Evolutionary conservation across 805 yeast species (phyloP).

Genomic region (Yamadazyma ubonensis): DNA sequence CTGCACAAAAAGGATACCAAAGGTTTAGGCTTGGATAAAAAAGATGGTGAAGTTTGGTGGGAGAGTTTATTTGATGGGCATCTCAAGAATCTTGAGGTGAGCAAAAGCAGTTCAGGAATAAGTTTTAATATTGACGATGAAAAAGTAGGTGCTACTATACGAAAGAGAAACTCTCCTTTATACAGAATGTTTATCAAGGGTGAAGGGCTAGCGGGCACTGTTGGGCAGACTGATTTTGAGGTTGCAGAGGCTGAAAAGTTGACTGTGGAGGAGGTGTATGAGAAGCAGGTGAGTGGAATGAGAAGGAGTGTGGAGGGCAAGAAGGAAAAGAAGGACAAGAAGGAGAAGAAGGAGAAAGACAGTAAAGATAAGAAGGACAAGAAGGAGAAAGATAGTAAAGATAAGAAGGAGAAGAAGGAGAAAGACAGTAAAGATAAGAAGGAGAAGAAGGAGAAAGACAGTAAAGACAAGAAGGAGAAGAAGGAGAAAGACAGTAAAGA

Average conservation of each 20-base stretch:
- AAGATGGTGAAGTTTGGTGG: constrained; percentile 93
- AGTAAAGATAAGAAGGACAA: constrained; percentile 20
- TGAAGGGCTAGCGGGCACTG: constrained; percentile 78
- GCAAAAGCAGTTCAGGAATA: constrained; percentile 32
- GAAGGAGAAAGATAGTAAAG: constrained; percentile 23
- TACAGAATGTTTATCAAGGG: constrained; percentile 88
- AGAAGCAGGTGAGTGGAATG: constrained; percentile 19
- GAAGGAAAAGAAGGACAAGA: constrained; percentile 22
- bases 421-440: constrained; percentile 14
- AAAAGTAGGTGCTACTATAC: constrained; percentile 44
- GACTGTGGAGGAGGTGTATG: constrained; percentile 14
- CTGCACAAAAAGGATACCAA: constrained; percentile 87
- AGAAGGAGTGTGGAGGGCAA: constrained; percentile 25
- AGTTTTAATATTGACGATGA: constrained; percentile 53
- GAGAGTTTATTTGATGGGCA: constrained; percentile 93
- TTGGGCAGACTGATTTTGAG: constrained; percentile 32
- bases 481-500: constrained; percentile 19
- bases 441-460: constrained; percentile 18
- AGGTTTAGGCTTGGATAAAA: constrained; percentile 78
- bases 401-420: constrained; percentile 21
- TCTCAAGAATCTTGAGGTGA: constrained; percentile 70
- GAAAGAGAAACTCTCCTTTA: constrained; percentile 64
- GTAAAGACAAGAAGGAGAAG: constrained; percentile 21
- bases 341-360: constrained; percentile 10
- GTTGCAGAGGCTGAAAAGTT: constrained; percentile 13